Base-by-base conservation (phyloP, 2,329 filamentous ascomycete genomes). In the Annulohypoxylon truncatum region DNA sequence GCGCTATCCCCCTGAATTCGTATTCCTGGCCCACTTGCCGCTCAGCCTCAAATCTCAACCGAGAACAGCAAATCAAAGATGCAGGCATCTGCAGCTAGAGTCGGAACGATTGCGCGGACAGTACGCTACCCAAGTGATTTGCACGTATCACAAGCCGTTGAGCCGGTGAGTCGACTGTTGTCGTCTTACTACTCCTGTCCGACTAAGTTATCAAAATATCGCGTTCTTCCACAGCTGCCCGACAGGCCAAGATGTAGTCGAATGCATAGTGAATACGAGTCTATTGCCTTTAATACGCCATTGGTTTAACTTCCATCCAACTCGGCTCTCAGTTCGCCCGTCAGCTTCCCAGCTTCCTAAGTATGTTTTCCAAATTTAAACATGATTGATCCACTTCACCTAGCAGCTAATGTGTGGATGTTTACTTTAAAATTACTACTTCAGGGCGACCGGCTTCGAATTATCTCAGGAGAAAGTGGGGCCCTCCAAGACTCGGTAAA, bases 41-140 rank as follows among this genome's bases (percentile, higher is more conserved):
- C 66, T 68, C 66, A 68, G 66, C 66, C 66, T 68, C 66, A 66
- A 68, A 53, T 66, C 51, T 66, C 58, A 55, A 54, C 51, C 13
- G 22, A 31, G 29, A 24, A 18, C 44, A 52, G 46, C 47, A 53
- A 66, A 68, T 58, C 26, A 64, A 55, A 52, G 40, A 52, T n/a
- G 28, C 47, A 50, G 26, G 29, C 28, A 33, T 47, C 55, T 55
- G 55, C 53, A 52, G 55, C 48, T 51, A 58, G 35, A 48, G 53
- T 61, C 50, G 61, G 50, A 57, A 40, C 29, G 38, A 47, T 38
- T 53, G 38, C 59, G 59, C 51, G 56, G 52, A 61, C 53, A 48
- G 8, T 26, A 46, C 20, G 8, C 22, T 9, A 28, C 12, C 24
- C n/a, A 28, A n/a, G 24, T 26, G 22, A 15, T 48, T 48, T 10